These are phyloP conservation scores for Boletus tylopilopsis DNA, from an alignment of 768 basidiomycete species.

Conservation along the genomic window DNA sequence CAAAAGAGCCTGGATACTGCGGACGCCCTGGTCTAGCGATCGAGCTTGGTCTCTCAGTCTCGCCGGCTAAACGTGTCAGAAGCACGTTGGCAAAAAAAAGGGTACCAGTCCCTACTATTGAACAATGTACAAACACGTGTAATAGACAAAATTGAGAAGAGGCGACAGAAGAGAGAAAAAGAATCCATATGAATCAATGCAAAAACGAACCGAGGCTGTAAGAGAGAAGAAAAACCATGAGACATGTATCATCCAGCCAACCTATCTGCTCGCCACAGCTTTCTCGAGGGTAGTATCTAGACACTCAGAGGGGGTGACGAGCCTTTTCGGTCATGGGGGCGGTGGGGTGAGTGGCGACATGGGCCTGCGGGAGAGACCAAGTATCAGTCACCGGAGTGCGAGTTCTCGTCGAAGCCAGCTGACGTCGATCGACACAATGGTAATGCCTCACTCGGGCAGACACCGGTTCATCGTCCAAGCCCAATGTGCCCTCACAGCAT, in stretches of 20 bases:
- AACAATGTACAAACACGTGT: slow-evolving; percentile 14
- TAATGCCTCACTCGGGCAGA: too few relatives aligned
- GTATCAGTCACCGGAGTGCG: slow-evolving; percentile 7
- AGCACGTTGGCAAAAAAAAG: slow-evolving; percentile 2
- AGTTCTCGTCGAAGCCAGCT: slow-evolving; percentile 2
- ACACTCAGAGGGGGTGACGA: slow-evolving; percentile 22
- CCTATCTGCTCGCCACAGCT: not conserved
- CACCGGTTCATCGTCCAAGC: too few relatives aligned
- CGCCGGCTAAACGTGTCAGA: not conserved
- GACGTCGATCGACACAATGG: too few relatives aligned
- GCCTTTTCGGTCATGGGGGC: slow-evolving; percentile 30
- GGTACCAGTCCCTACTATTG: slow-evolving; percentile 25
- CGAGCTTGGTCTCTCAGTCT: too few relatives aligned
- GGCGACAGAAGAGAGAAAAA: slow-evolving; percentile 5
- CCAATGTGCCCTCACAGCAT: too few relatives aligned
- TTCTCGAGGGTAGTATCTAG: not conserved
- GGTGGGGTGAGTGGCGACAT: slow-evolving; percentile 11
- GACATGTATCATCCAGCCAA: slow-evolving; percentile 2
- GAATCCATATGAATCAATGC: slow-evolving; percentile 21
- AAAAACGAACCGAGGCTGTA: slow-evolving; percentile 8
- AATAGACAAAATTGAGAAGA: slow-evolving; percentile 11
- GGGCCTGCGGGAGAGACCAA: slow-evolving; percentile 10
- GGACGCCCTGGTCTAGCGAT: too few relatives aligned
- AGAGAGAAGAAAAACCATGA: slow-evolving; percentile 2
- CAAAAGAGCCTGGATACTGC: too few relatives aligned